Conservation (phyloP, 1,284 basidiomycete species). For the Uromyces viciae-fabae region DNA sequence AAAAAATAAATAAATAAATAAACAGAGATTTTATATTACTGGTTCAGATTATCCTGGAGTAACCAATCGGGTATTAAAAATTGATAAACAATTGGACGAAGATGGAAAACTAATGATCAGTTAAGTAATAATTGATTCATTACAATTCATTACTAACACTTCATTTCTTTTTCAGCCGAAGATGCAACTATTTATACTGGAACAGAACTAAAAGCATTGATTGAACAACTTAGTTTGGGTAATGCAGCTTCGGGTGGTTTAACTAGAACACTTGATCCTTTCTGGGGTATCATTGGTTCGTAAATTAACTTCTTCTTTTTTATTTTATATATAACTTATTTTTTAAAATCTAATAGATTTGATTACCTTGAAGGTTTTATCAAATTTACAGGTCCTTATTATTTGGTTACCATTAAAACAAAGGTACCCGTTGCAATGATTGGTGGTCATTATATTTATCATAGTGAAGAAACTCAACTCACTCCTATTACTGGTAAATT, state of each 20-base stretch:
- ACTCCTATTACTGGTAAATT: conserved; percentile 67
- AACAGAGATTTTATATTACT: conserved; percentile 75
- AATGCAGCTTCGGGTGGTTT: conserved; percentile 71
- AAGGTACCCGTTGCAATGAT: conserved; percentile 87
- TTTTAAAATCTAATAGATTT: conserved; percentile 60
- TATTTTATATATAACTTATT: conserved; percentile 49
- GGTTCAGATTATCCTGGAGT: conserved; percentile 79
- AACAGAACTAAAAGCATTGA: conserved; percentile 79
- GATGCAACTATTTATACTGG: conserved; percentile 82
- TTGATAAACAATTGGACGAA: conserved; percentile 66
- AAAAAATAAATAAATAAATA: background rate
- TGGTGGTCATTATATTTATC: conserved; percentile 95
- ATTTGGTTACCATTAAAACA: conserved; percentile 62
- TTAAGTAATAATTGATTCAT: conserved; percentile 58
- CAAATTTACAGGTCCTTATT: conserved; percentile 54
- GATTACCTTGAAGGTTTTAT: conserved; percentile 58
- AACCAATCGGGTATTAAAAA: conserved; percentile 81
- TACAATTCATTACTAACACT: background rate
- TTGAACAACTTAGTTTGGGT: conserved; percentile 88
- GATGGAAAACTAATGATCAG: conserved; percentile 45
- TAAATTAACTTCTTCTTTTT: background rate
- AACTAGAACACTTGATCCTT: conserved; percentile 54
- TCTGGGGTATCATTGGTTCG: conserved; percentile 19
- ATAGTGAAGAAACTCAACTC: conserved; percentile 88
- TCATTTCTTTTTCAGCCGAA: conserved; percentile 61